Base-by-base conservation (phyloP, 208 protist species). In the Acanthamoeba triangularis region DNA sequence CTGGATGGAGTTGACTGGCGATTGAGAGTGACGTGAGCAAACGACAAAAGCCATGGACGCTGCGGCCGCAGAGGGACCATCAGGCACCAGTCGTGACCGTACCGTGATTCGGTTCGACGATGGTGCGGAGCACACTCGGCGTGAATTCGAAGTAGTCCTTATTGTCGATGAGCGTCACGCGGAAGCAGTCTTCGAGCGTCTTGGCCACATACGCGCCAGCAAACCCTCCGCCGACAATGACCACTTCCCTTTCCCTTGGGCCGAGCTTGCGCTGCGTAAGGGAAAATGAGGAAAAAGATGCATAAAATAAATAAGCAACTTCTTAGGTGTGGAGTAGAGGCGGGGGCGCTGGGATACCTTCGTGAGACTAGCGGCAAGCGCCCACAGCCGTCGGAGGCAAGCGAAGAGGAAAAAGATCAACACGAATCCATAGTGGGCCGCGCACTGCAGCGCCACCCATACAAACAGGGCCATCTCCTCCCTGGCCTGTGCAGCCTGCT, bases 91-190 rank as follows among this genome's bases (percentile, higher is more conserved):
- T n/a, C n/a, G n/a, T n/a, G n/a, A n/a, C n/a, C n/a, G 65, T 72
- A 33, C 91, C 87, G 61, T 97, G 96, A 30, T 41, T 72, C 23
- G 96, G 96, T 16, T 97, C 96, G 8, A 97, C 96, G n/a, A 96
- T 91, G 13, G 96, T 97, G 47, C 96, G 92, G 4, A 97, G 67
- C 13, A 96, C 95, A 67, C 95, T 95, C 37, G 96, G 96, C 28
- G 95, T 96, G 74, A 96, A 96, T 54, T 97, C 96, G 87, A 97
- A 97, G 80, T 96, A 96, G 67, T 95, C 91, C 76, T 97, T 97
- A 16, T 87, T 95, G 91, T 97, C 96, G 47, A 97, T 93, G 28
- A 97, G 94, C 41, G 95, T 96, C 3, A 97, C 96, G 84, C 94
- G 67, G 63, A 95, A 97, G 84, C 90, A 74, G 52, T 80, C 61